Conservation (phyloP, 768 basidiomycete species). For the Russula griseocarnosa region DNA sequence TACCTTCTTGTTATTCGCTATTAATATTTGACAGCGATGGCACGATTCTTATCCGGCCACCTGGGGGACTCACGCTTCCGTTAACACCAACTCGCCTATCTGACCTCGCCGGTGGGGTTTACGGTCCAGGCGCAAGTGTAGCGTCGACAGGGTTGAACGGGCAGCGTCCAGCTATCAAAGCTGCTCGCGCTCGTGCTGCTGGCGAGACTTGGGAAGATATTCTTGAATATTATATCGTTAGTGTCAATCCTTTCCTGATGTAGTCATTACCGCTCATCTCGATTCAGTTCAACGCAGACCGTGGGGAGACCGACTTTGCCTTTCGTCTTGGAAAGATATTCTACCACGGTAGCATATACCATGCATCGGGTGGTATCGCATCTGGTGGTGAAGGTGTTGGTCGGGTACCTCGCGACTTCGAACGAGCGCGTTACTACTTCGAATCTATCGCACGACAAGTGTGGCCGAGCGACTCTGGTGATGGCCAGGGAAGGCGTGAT, state of each 20-base stretch:
- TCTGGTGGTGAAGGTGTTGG: constrained; percentile 93
- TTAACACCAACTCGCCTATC: constrained; percentile 78
- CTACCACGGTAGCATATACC: constrained; percentile 93
- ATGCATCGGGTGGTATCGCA: constrained; percentile 68
- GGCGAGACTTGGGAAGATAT: constrained; percentile 95
- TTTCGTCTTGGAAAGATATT: constrained; percentile 93
- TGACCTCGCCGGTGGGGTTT: constrained; percentile 89
- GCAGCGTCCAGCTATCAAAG: constrained; percentile 73
- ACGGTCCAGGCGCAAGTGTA: constrained; percentile 90
- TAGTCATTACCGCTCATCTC: constrained; percentile 2
- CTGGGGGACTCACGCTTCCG: constrained; percentile 84
- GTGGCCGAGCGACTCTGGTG: constrained; percentile 79
- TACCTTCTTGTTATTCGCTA: neutral
- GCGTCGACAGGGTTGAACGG: constrained; percentile 80
- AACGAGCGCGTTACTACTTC: constrained; percentile 79
- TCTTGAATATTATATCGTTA: constrained; percentile 84
- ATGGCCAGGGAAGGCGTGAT: constrained; percentile 41
- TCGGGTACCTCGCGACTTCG: constrained; percentile 75
- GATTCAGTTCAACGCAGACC: constrained; percentile 86
- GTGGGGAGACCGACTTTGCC: constrained; percentile 84
- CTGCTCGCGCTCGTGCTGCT: constrained; percentile 74
- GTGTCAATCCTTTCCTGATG: constrained; percentile 27
- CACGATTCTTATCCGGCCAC: constrained; percentile 75
- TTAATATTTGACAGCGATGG: constrained; percentile 56
- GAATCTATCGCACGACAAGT: constrained; percentile 72